Base-by-base conservation (phyloP, 306 rosid genomes). In the Argentina anserina region DNA sequence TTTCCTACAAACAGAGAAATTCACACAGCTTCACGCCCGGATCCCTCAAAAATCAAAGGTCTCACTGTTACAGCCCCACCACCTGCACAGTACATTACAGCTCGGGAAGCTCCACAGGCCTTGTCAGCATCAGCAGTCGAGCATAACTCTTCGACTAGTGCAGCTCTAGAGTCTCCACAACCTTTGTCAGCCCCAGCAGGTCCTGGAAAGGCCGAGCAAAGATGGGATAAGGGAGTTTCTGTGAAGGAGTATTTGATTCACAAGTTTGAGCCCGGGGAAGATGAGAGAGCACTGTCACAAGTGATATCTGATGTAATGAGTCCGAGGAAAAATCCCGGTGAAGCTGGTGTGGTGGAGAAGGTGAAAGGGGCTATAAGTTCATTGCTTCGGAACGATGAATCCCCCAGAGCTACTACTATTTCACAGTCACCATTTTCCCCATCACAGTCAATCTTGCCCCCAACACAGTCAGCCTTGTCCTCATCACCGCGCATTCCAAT, bases 231-330 rank as follows among this genome's bases (percentile, higher is more conserved):
- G 87, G 97, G 96, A 58, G 89, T 85, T 74, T 87, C 91, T 0
- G 79, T 93, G 75, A 90, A 85, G 75, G 94, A 91, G 79, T 93
- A 90, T 70, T 77, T 91, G 81, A 71, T 85, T 84, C 85, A 82
- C 46, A 90, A 90, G 75, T 76, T 90, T 75, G 96, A 91, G 80
- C 97, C 98, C 1, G 98, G 96, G 15, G 98, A 93, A 67, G 97
- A 93, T 76, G 98, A 93, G 76, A 90, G 67, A 72, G 98, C 97
- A 15, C 86, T 89, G 39, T 93, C 98, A 40, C 82, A 70, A 72
- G 97, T 88, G 55, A 88, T 93, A 74, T 90, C 97, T 20, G 96
- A 88, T 58, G 90, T 82, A 70, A 82, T 88, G 75, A 87, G 94
- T 81, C 94, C 97, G 1, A 76, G 74, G 71, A 85, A 62, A 81